Evolutionary conservation across 768 basidiomycete genomes (phyloP).

Genomic region (Hericium coralloides): DNA sequence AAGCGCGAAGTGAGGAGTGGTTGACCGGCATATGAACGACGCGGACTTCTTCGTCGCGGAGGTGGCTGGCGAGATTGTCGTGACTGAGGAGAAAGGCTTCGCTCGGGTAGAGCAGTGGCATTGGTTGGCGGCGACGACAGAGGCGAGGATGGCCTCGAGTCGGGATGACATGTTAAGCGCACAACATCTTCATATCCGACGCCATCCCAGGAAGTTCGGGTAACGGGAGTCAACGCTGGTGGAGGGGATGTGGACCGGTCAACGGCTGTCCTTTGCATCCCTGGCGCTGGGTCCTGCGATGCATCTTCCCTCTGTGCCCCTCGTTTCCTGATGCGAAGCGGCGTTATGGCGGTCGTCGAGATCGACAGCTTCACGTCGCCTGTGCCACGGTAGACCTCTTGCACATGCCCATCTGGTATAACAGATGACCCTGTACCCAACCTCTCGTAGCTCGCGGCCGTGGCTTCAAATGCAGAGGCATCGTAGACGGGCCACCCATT

Average conservation of each 20-base stretch:
- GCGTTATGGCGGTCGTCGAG: neutral
- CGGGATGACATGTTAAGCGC: slow-evolving; percentile 11
- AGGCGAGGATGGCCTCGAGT: slow-evolving; percentile 16
- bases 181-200: slow-evolving; percentile 26
- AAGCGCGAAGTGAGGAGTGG: slow-evolving; percentile 4
- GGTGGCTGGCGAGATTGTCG: neutral
- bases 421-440: slow-evolving; percentile 1
- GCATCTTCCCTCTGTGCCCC: neutral
- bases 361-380: neutral
- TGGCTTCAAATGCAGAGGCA: slow-evolving; percentile 6
- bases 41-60: neutral
- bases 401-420: neutral
- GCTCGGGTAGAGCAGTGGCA: neutral
- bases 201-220: slow-evolving; percentile 13
- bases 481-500: slow-evolving; percentile 11
- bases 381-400: neutral
- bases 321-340: neutral
- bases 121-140: slow-evolving; percentile 8
- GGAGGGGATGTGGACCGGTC: slow-evolving; percentile 24
- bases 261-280: slow-evolving; percentile 11
- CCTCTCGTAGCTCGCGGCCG: neutral
- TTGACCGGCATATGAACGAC: neutral
- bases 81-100: neutral
- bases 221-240: slow-evolving; percentile 7
- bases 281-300: slow-evolving; percentile 28